Base-by-base conservation (phyloP, 768 basidiomycete genomes). In the Pilatotrama ljubarskyi region DNA sequence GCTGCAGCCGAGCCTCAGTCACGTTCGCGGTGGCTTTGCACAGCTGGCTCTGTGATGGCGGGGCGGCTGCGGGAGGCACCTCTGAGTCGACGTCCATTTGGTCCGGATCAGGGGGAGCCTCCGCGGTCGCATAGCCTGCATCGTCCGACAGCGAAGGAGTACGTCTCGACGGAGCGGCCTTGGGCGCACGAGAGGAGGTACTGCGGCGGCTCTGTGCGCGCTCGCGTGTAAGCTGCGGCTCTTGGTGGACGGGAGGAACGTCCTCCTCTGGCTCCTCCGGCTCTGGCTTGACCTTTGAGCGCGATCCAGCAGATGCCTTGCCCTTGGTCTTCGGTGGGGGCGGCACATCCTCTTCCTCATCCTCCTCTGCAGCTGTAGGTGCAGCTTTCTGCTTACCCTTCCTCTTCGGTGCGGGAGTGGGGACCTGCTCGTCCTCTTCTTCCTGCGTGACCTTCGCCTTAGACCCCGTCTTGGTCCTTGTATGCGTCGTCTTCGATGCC, bases 71-170 rank as follows among this genome's bases (percentile, higher is more conserved):
- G 9, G 14, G 13, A 11, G 48, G 10, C 14, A 18, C 18, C 24
- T 47, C 51, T 17, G 38, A 43, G 46, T 64, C 61, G 25, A 59
- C 62, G 14, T 62, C 61, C 58, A 58, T 62, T 14, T 18, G 54
- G 8, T 58, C 65, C 13, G 48, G 51, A 26, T 67, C 66, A 11
- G 54, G 24, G 0, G 56, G 58, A 24, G 64, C 60, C 26, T 69
- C 66, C 3, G 70, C 68, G 4, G 69, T 70, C 2, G 65, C 69
- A 54, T 72, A 69, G 3, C 69, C 69, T 4, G 69, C 65, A 51
- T 70, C 70, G 18, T 69, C 66, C 1, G 68, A 69, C 17, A 68
- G 59, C 6, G 64, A 57, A 5, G 66, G 63, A 15, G 61, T 68
- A 24, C 65, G 47, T 51, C 61, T 20, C 35, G 52, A 29, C 44